These are phyloP conservation scores for Cordyceps cicadae DNA, from an alignment of 2,329 filamentous ascomycete genomes.

Conservation along the genomic window DNA sequence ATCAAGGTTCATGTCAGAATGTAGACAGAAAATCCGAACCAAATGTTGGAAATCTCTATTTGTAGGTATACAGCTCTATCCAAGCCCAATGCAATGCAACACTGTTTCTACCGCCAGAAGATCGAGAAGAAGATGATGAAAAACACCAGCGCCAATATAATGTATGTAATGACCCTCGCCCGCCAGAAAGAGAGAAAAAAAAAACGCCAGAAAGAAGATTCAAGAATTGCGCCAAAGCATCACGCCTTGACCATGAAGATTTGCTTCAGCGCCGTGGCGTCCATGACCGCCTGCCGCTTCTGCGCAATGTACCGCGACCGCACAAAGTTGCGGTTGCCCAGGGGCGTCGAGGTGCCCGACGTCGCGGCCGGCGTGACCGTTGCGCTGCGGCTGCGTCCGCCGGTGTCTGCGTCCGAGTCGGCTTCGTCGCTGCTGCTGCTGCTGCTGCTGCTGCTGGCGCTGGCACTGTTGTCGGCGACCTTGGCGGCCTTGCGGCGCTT, in stretches of 20 bases:
- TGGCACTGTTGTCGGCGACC: slow-evolving; percentile 17
- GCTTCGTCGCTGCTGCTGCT: slow-evolving; percentile 13
- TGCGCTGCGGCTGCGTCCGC: slow-evolving; percentile 18
- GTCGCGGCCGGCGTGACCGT: slow-evolving; percentile 27
- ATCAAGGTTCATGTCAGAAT: no score
- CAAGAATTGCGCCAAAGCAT: neutral
- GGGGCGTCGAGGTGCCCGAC: slow-evolving; percentile 39
- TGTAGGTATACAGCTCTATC: no score
- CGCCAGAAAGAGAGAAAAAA: neutral
- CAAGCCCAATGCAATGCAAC: no score
- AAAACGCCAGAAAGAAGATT: neutral
- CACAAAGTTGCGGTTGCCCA: slow-evolving; percentile 59
- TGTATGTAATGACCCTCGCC: neutral
- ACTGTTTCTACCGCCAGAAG: neutral
- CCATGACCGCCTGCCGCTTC: slow-evolving; percentile 75
- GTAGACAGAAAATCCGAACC: no score
- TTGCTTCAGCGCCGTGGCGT: slow-evolving; percentile 78
- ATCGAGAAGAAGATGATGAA: neutral
- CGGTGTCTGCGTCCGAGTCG: slow-evolving; percentile 15
- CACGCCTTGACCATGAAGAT: slow-evolving; percentile 61
- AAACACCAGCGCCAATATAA: slow-evolving; percentile 4
- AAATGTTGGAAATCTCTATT: no score
- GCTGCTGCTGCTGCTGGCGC: slow-evolving; percentile 11
- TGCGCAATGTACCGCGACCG: slow-evolving; percentile 78
- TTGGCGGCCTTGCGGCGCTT: slow-evolving; percentile 30